Evolutionary conservation across 2,329 filamentous ascomycete genomes (phyloP).

Genomic region (Triangularia setosa): DNA sequence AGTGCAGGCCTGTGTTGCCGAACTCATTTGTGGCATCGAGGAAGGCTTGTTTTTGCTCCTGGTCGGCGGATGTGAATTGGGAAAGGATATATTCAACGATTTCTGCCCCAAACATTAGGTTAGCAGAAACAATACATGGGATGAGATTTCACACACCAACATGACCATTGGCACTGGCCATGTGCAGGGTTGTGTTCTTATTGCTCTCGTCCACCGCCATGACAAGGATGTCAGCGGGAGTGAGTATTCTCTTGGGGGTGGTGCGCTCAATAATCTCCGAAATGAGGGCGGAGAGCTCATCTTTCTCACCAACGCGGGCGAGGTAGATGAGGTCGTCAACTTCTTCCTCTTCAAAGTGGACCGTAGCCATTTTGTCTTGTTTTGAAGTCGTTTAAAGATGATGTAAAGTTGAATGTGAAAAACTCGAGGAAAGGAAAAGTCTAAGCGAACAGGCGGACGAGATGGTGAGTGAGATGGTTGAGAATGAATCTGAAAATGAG

Average conservation of each 20-base stretch:
- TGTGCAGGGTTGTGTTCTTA: conserved; percentile 81
- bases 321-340: conserved; percentile 91
- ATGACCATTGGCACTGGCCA: conserved; percentile 89
- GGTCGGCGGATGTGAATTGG: conserved; percentile 39
- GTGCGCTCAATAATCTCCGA: conserved; percentile 53
- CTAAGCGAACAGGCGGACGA: background rate
- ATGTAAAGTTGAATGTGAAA: background rate
- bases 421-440: background rate
- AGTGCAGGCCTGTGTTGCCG: conserved; percentile 90
- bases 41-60: conserved; percentile 46
- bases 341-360: conserved; percentile 67
- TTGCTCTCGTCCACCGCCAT: conserved; percentile 65
- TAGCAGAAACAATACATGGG: background rate
- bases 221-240: conserved; percentile 61
- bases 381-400: background rate
- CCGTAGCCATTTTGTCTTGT: conserved; percentile 28
- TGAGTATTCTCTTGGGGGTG: conserved; percentile 45
- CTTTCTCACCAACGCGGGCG: conserved; percentile 70
- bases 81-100: conserved; percentile 42
- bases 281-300: conserved; percentile 60
- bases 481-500: background rate
- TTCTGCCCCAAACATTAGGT: conserved; percentile 31
- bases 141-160: conserved; percentile 51
- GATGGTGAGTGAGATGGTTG: background rate
- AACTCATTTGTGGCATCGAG: conserved; percentile 70